Conservation (phyloP, 2,329 filamentous ascomycete species). For the Colletotrichum cereale region DNA sequence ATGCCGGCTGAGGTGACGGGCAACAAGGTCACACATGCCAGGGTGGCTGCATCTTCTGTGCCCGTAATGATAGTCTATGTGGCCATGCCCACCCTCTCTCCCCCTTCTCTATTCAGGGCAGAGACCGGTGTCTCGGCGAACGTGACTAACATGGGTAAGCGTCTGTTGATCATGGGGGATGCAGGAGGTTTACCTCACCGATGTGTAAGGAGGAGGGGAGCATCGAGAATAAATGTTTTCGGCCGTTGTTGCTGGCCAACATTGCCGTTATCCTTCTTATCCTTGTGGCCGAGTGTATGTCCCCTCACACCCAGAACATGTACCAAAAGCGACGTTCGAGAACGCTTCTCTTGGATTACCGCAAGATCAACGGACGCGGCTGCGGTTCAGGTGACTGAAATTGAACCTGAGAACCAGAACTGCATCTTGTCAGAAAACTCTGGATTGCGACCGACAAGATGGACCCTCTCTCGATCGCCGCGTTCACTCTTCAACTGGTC, state of each 20-base stretch:
- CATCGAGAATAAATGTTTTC: constrained; percentile 6
- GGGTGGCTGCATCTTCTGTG: constrained; percentile 10
- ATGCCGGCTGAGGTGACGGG: background rate
- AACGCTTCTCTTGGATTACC: background rate
- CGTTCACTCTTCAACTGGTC: constrained; percentile 42
- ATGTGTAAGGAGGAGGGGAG: background rate
- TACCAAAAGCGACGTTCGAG: background rate
- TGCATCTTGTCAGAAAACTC: background rate
- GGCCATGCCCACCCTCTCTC: constrained; percentile 20
- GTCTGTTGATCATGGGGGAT: constrained; percentile 15
- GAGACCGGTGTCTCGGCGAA: constrained; percentile 8
- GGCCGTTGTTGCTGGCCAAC: background rate
- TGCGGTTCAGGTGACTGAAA: background rate
- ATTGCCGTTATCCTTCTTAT: too few species aligned
- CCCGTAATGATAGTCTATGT: constrained; percentile 21
- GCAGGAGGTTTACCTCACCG: background rate
- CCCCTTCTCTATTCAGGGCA: background rate
- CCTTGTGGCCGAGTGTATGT: background rate
- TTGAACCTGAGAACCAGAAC: background rate
- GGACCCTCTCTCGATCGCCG: constrained; percentile 44
- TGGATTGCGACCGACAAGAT: constrained; percentile 12
- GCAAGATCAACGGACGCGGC: background rate
- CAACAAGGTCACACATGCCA: background rate
- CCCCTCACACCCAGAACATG: constrained; percentile 15
- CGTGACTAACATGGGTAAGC: background rate